Evolutionary conservation across 495 filamentous ascomycete species (phyloP), one percentile per base, ranked within the genome.

Genomic region (Hypoxylon rickii): DNA sequence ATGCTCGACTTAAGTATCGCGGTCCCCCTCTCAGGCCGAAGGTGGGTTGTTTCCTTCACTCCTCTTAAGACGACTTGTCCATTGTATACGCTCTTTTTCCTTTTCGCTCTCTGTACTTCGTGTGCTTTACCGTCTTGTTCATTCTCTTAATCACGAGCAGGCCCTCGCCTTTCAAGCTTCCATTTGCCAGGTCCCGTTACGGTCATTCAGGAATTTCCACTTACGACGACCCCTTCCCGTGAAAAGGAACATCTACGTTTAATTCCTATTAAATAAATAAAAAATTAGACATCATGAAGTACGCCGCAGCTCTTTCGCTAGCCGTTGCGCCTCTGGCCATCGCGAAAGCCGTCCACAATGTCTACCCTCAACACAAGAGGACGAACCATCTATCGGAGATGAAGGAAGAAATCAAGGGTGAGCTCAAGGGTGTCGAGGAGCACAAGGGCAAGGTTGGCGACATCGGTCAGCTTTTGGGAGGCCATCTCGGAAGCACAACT

Each of bases 251-350:
- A n/a, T n/a, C 38, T 53, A 48, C 37, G 45, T 49, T 59, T 58
- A 65, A 61, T 64, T 56, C 16, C 44, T 21, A 26, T n/a, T 24
- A 56, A 52, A 49, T 17, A n/a, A n/a, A n/a, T n/a, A n/a, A n/a
- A n/a, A n/a, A n/a, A n/a, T n/a, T n/a, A 51, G 47, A 6, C 48
- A 78, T 66, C 44, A 83, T 83, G 80, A 81, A 79, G 77, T 80
- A 76, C 74, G 73, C 75, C 32, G 51, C 76, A 64, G 65, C 70
- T 55, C 69, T 77, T 60, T 69, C 70, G 39, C 55, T 72, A 64
- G 75, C 71, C 72, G 55, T 78, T 64, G 78, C 76, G 69, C 76
- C 78, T 26, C 55, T 79, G 62, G 77, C 74, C 56, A 70, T 80
- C 53, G 79, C 73, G 19, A 76, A 76, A 67, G 66, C 73, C 39